These are phyloP conservation scores for Pelargonium myrrhifolium DNA, from an alignment of 441 rosid genomes.

Conservation along the genomic window DNA sequence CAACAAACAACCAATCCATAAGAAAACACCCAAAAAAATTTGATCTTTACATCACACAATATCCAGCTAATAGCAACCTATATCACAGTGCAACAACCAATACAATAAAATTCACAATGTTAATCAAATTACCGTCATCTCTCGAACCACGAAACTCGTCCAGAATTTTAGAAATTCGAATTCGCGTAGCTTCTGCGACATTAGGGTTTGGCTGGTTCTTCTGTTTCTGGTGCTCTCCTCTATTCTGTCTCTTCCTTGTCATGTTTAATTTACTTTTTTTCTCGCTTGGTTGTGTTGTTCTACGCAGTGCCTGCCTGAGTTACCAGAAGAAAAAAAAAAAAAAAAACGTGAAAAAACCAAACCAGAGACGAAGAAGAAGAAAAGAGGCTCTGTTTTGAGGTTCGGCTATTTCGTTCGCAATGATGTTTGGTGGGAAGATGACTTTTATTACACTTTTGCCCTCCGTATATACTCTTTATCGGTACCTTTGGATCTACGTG, in stretches of 20 bases:
- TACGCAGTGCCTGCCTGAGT: not conserved
- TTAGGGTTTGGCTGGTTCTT: constrained; percentile 18
- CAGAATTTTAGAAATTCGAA: constrained; percentile 39
- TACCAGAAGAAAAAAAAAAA: not conserved
- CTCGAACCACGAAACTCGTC: constrained; percentile 35
- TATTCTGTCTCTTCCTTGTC: constrained; percentile 44
- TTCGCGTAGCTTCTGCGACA: constrained; percentile 39
- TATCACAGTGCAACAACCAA: not conserved
- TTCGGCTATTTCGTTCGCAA: not conserved
- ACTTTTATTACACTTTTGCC: not conserved
- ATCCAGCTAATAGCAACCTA: no score
- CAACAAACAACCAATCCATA: not conserved
- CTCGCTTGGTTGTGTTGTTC: not conserved
- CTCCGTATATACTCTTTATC: not conserved
- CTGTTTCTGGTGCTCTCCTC: constrained; percentile 16
- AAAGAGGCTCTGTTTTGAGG: not conserved
- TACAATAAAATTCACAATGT: not conserved
- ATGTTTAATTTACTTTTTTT: constrained; percentile 12
- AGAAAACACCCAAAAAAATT: no score
- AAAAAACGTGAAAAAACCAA: no score
- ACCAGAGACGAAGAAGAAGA: not conserved
- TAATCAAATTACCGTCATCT: constrained; percentile 32
- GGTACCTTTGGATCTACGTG: constrained; percentile 2
- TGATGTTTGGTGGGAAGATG: not conserved
- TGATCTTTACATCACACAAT: no score